Base-by-base conservation (phyloP, 2,329 filamentous ascomycete genomes). In the Colletotrichum limetticola region DNA sequence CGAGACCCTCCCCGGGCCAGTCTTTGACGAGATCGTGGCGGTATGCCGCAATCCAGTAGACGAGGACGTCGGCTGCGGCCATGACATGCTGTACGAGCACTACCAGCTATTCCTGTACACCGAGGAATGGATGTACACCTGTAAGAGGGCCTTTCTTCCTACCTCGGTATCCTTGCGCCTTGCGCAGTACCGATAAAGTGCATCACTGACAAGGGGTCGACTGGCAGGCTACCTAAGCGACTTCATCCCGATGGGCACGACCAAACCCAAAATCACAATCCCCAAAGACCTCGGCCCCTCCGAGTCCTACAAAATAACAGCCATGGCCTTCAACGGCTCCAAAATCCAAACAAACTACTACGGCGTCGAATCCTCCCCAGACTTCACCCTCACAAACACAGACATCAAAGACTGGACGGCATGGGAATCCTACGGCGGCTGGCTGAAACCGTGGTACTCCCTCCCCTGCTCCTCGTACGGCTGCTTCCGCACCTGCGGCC, bases 401-500 rank as follows among this genome's bases (percentile, higher is more conserved):
- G 55, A 61, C 26, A 46, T 71, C 56, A n/a, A 53, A 8, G 46
- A 24, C 30, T 67, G 68, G 68, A 61, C 46, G 26, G 26, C 35
- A 19, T 71, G 56, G 68, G 63, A 61, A 22, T 22, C 22, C 26
- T 56, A 67, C 46, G 63, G 56, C 42, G 68, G 67, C 53, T 57
- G 26, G 60, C 16, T 65, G 16, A 69, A 69, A 37, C 67, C 67
- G 26, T 65, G 60, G 60, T 22, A 57, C 16, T 16, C 52, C n/a
- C 53, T 69, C 3, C 60, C 60, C 28, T 69, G 60, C 67, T 59
- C 60, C 9, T 69, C 67, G 28, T 63, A 63, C 58, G 5, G 22
- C 26, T 68, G 66, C 59, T 68, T 14, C 59, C 58, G 66, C 59
- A 63, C 58, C 19, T 68, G 66, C 58, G 66, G 66, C 37, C 66